Evolutionary conservation across 176 grass and related monocot genomes (phyloP), one percentile per base, ranked within the genome.

Genomic region (Eleusine coracana): DNA sequence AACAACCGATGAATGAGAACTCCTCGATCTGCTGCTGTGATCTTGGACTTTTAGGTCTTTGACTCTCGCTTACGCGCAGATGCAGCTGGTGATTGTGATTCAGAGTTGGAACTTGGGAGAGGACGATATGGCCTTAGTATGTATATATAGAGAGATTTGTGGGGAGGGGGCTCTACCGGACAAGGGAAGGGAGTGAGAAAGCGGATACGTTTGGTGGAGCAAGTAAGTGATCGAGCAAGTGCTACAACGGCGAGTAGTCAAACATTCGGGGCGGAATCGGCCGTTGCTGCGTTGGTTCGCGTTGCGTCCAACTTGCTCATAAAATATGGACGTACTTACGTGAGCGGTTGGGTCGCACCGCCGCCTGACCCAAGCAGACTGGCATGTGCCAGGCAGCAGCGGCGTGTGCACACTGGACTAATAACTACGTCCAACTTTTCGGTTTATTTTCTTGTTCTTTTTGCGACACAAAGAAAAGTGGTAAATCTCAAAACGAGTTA

Each of bases 261-360:
- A 91, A 80, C 39, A 78, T 84, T 71, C 75, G 49, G 45, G 46
- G 31, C 20, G 2, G 64, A 10, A 10, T 39, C 48, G 86, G 86
- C 65, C 75, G 64, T 71, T 77, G 71, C 82, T 71, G 34, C 77
- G 87, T 72, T 82, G 77, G 18, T 89, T 89, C 78, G 64, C 13
- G 15, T 28, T 51, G 42, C 60, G 41, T 14, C 18, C 76, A 81
- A 63, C 17, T 68, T 74, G 68, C 48, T 3, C 44, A n/a, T 56
- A 66, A 5, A 46, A 77, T 77, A 77, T 3, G 75, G 40, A 55
- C 31, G 14, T 82, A 25, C 17, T 5, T 48, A 23, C 16, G 55
- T 0, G 25, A n/a, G 25, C 45, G 10, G 37, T 63, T 37, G 55
- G 40, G 18, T 28, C 54, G 36, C 54, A 15, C 48, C 12, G 51